Percentiles rank a stretch among this genome's conserved stretches.
Evolutionary conservation across 805 yeast genomes (phyloP).

Genomic region (Hanseniaspora nectarophila): DNA sequence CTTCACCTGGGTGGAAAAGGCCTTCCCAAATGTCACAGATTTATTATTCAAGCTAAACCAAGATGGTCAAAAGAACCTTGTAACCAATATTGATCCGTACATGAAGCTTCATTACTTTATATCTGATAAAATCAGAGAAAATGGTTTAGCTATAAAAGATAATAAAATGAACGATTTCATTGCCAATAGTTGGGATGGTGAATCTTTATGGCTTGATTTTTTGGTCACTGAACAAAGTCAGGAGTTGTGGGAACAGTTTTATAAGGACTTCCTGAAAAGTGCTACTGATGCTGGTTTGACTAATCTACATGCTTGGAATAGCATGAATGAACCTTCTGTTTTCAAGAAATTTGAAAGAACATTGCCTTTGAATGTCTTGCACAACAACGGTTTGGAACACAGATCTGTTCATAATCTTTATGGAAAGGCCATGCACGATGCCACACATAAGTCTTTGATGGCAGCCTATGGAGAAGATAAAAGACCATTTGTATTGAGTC

Average conservation of each 20-base stretch:
- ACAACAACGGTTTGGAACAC: conserved; percentile 75
- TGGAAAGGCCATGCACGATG: conserved; percentile 69
- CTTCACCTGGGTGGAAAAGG: conserved; percentile 74
- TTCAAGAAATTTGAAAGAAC: conserved; percentile 92
- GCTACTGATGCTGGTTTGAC: conserved; percentile 36
- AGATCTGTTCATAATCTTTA: conserved; percentile 81
- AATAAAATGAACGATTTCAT: conserved; percentile 40
- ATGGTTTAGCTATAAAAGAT: conserved; percentile 38
- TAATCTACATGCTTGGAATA: conserved; percentile 86
- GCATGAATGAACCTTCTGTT: conserved; percentile 95
- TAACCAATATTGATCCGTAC: conserved; percentile 85
- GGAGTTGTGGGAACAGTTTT: conserved; percentile 48
- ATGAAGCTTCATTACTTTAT: conserved; percentile 59
- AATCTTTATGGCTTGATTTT: conserved; percentile 86
- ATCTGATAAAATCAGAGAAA: conserved; percentile 39
- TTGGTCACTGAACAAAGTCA: conserved; percentile 49
- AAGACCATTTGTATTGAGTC: conserved; percentile 78
- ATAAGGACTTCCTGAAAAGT: conserved; percentile 36
- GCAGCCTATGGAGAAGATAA: conserved; percentile 38
- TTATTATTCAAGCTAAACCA: conserved; percentile 55
- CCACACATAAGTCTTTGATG: conserved; percentile 57
- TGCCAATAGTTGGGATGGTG: conserved; percentile 98
- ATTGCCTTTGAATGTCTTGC: conserved; percentile 70
- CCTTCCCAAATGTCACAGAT: conserved; percentile 61
- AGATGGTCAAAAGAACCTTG: conserved; percentile 62